Conservation (phyloP, 2,329 filamentous ascomycete species). For the Fusarium sp. region DNA sequence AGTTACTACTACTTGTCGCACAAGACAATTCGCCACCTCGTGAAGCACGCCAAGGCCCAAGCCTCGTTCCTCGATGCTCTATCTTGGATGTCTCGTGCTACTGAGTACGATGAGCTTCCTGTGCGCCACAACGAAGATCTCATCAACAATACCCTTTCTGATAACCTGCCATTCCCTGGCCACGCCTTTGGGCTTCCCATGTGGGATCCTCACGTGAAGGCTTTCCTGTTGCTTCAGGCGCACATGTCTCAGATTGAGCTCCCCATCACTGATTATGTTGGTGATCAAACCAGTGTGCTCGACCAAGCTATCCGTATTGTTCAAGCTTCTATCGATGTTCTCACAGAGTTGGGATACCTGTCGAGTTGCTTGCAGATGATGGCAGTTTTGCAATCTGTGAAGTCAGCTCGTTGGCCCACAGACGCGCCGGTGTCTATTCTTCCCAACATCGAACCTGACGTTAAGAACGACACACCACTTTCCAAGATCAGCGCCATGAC, state of each 20-base stretch:
- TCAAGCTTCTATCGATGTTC: slow-evolving; percentile 92
- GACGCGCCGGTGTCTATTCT: slow-evolving; percentile 84
- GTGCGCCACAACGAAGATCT: slow-evolving; percentile 98
- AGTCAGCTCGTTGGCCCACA: slow-evolving; percentile 89
- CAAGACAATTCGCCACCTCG: slow-evolving; percentile 88
- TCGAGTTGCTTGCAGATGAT: slow-evolving; percentile 86
- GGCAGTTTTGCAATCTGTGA: slow-evolving; percentile 87
- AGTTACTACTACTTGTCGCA: slow-evolving; percentile 99
- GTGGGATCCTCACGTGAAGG: slow-evolving; percentile 99
- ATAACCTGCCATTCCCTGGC: slow-evolving; percentile 75
- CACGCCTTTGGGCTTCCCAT: slow-evolving; percentile 79
- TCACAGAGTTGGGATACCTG: slow-evolving; percentile 87
- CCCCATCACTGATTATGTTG: slow-evolving; percentile 96
- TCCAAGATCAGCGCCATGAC: slow-evolving; percentile 55
- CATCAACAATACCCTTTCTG: slow-evolving; percentile 90
- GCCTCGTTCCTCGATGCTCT: slow-evolving; percentile 85
- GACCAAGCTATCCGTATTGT: slow-evolving; percentile 98
- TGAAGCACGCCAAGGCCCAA: slow-evolving; percentile 77
- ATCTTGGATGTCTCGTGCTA: slow-evolving; percentile 91
- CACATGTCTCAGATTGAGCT: slow-evolving; percentile 94
- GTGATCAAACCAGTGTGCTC: slow-evolving; percentile 88
- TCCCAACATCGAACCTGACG: slow-evolving; percentile 70
- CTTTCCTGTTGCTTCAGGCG: slow-evolving; percentile 91
- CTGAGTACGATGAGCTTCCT: slow-evolving; percentile 96
- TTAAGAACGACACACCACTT: slow-evolving; percentile 57